Percentiles rank a stretch among this genome's conserved stretches.
Evolutionary conservation across 495 filamentous ascomycete genomes (phyloP).

Genomic region (Penicilliopsis zonata): DNA sequence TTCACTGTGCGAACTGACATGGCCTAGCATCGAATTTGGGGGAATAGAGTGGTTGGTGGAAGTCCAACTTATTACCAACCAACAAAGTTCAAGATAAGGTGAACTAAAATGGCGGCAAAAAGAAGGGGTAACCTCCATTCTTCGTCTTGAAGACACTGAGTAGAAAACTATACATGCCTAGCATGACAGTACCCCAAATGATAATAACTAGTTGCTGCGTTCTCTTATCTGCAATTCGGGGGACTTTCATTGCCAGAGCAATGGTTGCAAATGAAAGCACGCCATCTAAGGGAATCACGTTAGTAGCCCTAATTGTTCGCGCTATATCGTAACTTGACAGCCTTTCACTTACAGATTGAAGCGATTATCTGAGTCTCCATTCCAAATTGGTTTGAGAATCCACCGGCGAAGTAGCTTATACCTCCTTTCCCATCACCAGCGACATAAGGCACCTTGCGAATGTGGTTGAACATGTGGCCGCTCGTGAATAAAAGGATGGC

Average conservation of each 20-base stretch:
- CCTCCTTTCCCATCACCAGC: constrained; percentile 75
- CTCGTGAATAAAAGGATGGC: constrained; percentile 87
- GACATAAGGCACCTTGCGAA: constrained; percentile 93
- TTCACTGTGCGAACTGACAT: no score
- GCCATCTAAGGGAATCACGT: constrained; percentile 51
- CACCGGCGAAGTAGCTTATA: constrained; percentile 81
- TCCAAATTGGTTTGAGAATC: constrained; percentile 92
- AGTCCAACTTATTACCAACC: no score
- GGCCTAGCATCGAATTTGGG: no score
- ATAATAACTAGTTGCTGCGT: constrained; percentile 73
- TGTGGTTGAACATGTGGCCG: constrained; percentile 99
- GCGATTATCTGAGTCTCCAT: constrained; percentile 94
- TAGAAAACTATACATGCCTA: constrained; percentile 84
- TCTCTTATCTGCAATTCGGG: constrained; percentile 66
- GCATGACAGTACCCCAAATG: constrained; percentile 67
- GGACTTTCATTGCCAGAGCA: constrained; percentile 79
- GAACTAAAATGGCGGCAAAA: constrained; percentile 71
- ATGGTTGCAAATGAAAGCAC: constrained; percentile 87
- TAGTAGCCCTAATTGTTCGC: constrained; percentile 2
- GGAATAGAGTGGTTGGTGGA: no score
- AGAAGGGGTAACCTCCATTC: constrained; percentile 93
- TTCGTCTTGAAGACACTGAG: constrained; percentile 89
- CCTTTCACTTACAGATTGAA: constrained; percentile 72
- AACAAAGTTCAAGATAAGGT: constrained; percentile 3
- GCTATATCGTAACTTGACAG: not conserved